Evolutionary conservation across 2,329 filamentous ascomycete species (phyloP).

Genomic region (Fusarium sp.): DNA sequence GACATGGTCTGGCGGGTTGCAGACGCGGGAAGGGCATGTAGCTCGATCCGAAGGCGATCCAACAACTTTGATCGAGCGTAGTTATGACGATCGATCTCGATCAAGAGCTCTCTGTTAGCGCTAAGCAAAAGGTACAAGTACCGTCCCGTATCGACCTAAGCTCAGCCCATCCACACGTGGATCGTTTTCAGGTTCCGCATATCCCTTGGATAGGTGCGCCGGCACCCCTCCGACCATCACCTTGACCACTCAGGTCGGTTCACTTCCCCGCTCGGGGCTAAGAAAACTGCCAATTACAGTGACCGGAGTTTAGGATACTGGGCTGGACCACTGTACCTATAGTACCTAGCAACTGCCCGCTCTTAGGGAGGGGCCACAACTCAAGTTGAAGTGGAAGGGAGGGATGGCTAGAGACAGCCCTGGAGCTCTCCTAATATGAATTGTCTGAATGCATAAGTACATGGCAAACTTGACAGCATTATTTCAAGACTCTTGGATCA

Average conservation of each 20-base stretch:
- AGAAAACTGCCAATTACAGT: slow-evolving; percentile 14
- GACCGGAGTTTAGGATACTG: background rate
- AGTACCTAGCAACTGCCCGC: background rate
- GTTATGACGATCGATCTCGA: slow-evolving; percentile 52
- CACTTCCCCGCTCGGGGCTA: slow-evolving; percentile 17
- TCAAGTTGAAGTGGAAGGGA: slow-evolving; percentile 11
- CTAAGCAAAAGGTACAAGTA: slow-evolving; percentile 39
- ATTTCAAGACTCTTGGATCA: slow-evolving; percentile 8
- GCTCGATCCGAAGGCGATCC: slow-evolving; percentile 46
- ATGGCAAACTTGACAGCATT: slow-evolving; percentile 10
- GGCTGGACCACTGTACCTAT: slow-evolving; percentile 1
- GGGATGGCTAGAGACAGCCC: background rate
- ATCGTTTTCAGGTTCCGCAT: slow-evolving; percentile 18
- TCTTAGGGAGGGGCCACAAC: background rate
- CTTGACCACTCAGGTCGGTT: slow-evolving; percentile 6
- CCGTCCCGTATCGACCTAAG: slow-evolving; percentile 37
- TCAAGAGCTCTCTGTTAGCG: slow-evolving; percentile 45
- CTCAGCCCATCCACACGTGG: background rate
- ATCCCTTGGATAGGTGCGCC: slow-evolving; percentile 12
- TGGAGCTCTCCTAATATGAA: background rate
- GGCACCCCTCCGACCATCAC: slow-evolving; percentile 23
- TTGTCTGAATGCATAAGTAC: background rate
- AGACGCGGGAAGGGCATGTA: slow-evolving; percentile 29
- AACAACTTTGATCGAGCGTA: slow-evolving; percentile 45
- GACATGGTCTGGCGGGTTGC: slow-evolving; percentile 25